Evolutionary conservation across 257 asterid genomes (phyloP).

Genomic region (Leptodermis oblonga): DNA sequence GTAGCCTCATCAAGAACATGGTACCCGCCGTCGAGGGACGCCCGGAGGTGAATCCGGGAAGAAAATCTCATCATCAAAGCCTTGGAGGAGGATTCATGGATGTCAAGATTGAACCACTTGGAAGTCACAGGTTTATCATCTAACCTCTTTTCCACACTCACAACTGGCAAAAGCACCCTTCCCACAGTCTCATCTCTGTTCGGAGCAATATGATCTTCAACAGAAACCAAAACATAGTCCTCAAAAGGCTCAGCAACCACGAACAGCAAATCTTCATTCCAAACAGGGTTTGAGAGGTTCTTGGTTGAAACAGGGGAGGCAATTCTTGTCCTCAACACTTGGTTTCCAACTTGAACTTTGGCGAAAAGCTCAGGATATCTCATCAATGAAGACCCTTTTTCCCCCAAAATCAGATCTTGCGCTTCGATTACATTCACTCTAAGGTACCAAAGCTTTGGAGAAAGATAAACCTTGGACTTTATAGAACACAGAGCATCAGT

Average conservation of each 20-base stretch:
- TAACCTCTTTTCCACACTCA: constrained; percentile 49
- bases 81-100: constrained; percentile 45
- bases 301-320: constrained; percentile 42
- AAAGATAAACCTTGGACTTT: constrained; percentile 71
- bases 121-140: constrained; percentile 63
- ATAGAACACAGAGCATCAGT: constrained; percentile 65
- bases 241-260: constrained; percentile 88
- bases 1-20: constrained; percentile 91
- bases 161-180: constrained; percentile 49
- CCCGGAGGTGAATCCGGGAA: constrained; percentile 70
- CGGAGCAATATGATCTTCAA: constrained; percentile 65
- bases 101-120: constrained; percentile 73
- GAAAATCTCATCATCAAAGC: constrained; percentile 50
- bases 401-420: constrained; percentile 65
- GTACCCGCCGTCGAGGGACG: constrained; percentile 80
- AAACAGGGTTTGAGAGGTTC: constrained; percentile 54
- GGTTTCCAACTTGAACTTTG: constrained; percentile 78
- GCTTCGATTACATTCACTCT: constrained; percentile 77
- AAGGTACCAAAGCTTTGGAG: constrained; percentile 86
- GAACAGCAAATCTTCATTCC: constrained; percentile 83
- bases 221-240: constrained; percentile 52
- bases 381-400: constrained; percentile 48
- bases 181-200: constrained; percentile 68
- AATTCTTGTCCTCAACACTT: constrained; percentile 62
- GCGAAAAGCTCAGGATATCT: constrained; percentile 75